A percentile compares a stretch with the other conserved stretches of the same genome.
Conservation (phyloP, 2,329 filamentous ascomycete species). For the Fusarium succisae region DNA sequence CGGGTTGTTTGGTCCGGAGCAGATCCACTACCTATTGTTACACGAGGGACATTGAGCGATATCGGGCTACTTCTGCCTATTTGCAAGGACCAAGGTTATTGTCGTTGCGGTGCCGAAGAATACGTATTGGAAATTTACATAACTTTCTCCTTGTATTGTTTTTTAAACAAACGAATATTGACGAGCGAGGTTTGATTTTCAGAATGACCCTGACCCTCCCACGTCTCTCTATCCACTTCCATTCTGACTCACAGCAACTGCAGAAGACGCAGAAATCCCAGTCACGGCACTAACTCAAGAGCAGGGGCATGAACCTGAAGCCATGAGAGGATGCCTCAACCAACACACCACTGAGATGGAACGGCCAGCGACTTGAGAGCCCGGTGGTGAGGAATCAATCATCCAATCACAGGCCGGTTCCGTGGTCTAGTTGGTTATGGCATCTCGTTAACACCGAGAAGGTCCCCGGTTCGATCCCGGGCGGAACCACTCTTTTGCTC, state of each 20-base stretch:
- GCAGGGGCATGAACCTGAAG: fast-evolving
- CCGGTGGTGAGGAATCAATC: fast-evolving
- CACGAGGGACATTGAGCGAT: neutral
- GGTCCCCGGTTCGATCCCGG: slow-evolving; percentile 8
- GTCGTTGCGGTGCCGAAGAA: fast-evolving
- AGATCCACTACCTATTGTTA: neutral
- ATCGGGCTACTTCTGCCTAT: neutral
- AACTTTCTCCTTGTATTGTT: fast-evolving
- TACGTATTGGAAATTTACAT: fast-evolving
- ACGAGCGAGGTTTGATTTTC: neutral
- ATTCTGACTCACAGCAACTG: fast-evolving
- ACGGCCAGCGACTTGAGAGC: fast-evolving
- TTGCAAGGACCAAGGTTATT: fast-evolving
- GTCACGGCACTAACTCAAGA: neutral
- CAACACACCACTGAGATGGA: fast-evolving
- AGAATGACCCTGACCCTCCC: neutral
- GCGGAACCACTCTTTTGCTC: slow-evolving; percentile 5
- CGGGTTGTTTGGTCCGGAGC: neutral
- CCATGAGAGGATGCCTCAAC: fast-evolving
- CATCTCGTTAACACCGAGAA: slow-evolving; percentile 6
- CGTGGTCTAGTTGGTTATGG: slow-evolving; percentile 6
- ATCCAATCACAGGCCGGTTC: slow-evolving; percentile 10
- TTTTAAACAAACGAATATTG: fast-evolving
- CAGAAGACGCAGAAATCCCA: fast-evolving
- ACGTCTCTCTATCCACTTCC: no score